Evolutionary conservation across 2,329 filamentous ascomycete species (phyloP).

Genomic region (Aaosphaeria arxii): DNA sequence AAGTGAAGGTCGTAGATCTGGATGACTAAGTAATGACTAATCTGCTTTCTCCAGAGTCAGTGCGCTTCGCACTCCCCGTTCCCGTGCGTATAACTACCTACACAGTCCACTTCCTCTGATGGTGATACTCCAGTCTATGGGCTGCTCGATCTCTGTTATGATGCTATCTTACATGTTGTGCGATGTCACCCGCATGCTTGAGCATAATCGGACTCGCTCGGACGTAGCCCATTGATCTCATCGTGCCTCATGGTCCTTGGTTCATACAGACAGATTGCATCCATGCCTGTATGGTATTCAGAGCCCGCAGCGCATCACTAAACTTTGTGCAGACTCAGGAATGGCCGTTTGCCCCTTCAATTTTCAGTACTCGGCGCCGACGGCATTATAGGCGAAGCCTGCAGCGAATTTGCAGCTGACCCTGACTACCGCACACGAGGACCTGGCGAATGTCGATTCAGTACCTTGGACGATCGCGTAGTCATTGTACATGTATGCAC

Average conservation of each 20-base stretch:
- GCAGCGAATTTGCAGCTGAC: neutral
- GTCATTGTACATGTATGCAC: neutral
- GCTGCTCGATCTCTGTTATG: neutral
- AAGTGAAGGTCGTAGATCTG: no score
- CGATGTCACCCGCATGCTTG: constrained; percentile 5
- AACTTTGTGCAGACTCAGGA: neutral
- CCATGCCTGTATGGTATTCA: no score
- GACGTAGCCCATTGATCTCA: no score
- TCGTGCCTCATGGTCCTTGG: no score
- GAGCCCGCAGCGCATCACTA: no score
- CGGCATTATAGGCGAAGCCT: neutral
- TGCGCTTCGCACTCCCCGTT: no score
- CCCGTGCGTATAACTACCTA: no score
- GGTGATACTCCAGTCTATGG: neutral
- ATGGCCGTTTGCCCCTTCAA: neutral
- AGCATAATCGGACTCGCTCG: no score
- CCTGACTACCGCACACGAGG: neutral
- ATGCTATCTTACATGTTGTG: neutral
- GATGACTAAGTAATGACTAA: no score
- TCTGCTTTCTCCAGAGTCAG: no score
- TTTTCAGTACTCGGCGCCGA: neutral
- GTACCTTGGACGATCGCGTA: neutral
- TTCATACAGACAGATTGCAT: no score
- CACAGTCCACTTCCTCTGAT: no score
- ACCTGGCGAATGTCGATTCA: neutral